phyloP scores from a whole-genome alignment of 2,329 filamentous ascomycete species.

The Epichloe brachyelytri region DNA sequence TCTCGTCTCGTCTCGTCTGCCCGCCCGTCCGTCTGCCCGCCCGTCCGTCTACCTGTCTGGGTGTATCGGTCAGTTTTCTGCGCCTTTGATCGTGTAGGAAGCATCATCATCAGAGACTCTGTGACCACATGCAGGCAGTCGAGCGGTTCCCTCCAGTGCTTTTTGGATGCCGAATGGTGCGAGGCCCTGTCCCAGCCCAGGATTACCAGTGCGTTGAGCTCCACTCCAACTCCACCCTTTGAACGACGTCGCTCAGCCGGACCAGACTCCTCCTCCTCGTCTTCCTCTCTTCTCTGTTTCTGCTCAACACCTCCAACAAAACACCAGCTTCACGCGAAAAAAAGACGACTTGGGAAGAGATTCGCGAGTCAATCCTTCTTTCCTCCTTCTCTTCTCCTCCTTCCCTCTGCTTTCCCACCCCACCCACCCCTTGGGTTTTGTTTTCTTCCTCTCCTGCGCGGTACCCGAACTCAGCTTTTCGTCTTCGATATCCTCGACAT shows the following conservation, averaged over 20 bases:
- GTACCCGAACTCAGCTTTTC: neutral
- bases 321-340: neutral
- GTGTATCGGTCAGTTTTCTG: neutral
- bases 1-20: no score
- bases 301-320: constrained; percentile 2
- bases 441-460: constrained; percentile 1
- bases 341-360: constrained; percentile 8
- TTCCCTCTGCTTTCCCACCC: constrained; percentile 3
- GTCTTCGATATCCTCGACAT: constrained; percentile 9
- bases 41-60: neutral
- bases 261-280: constrained; percentile 3
- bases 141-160: neutral
- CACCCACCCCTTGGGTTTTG: neutral
- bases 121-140: no score
- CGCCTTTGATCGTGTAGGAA: no score
- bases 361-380: constrained; percentile 8
- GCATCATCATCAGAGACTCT: no score
- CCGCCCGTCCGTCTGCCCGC: no score
- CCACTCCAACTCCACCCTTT: constrained; percentile 4
- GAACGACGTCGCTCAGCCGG: constrained; percentile 6
- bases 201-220: neutral
- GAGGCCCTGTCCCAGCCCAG: neutral
- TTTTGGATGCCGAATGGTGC: neutral
- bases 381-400: constrained; percentile 8
- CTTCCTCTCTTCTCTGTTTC: constrained; percentile 10